Percentiles rank a stretch among this genome's conserved stretches.
phyloP scores from a whole-genome alignment of 129 eudicot species.

The Pulicaria dysenterica region DNA sequence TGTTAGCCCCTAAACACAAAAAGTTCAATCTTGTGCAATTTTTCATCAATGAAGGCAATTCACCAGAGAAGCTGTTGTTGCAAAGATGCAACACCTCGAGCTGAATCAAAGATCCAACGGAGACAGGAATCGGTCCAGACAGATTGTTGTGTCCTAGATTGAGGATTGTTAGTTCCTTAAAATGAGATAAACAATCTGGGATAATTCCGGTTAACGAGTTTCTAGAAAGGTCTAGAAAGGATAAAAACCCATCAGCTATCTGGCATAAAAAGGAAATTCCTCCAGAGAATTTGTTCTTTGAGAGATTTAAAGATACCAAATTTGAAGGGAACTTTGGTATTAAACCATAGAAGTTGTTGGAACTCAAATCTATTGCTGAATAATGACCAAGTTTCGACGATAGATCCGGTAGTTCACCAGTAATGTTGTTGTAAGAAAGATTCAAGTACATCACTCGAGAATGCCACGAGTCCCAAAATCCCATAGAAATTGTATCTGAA shows the following conservation, averaged over 20 bases:
- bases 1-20: neutral
- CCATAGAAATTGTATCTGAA: neutral
- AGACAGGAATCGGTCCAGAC: neutral
- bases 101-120: neutral
- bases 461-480: neutral
- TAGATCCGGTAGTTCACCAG: neutral
- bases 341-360: conserved; percentile 14
- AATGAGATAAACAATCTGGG: neutral
- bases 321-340: neutral
- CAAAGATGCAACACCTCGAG: neutral
- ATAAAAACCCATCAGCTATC: neutral
- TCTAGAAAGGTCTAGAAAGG: neutral
- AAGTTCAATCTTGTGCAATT: neutral
- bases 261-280: neutral
- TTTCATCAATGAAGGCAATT: neutral
- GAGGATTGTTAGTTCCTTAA: neutral
- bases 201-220: neutral
- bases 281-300: neutral
- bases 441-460: neutral
- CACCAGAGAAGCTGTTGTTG: conserved; percentile 12
- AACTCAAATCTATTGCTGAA: neutral
- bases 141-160: neutral
- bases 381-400: neutral
- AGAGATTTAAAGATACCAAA: neutral
- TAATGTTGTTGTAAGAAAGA: neutral